A percentile compares a stretch with the other conserved stretches of the same genome.
These are phyloP conservation scores for Ceratocystis albifundus DNA, from an alignment of 2,329 filamentous ascomycete genomes.

Conservation along the genomic window DNA sequence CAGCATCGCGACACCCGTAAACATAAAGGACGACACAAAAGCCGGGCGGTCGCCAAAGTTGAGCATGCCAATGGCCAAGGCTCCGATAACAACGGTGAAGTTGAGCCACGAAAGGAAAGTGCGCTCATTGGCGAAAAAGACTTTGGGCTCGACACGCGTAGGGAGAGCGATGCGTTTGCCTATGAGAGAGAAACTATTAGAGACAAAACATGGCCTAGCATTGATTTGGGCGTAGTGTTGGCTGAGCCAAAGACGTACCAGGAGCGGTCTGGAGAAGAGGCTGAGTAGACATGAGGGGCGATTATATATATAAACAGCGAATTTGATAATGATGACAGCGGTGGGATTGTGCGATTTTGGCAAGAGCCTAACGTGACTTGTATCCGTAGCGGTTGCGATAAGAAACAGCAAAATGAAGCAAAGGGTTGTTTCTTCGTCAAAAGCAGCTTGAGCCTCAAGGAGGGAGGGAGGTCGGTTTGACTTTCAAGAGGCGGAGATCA, in stretches of 20 bases:
- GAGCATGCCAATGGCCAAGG: conserved; percentile 88
- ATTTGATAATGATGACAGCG: conserved; percentile 24
- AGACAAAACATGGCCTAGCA: not conserved
- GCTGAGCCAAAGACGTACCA: conserved; percentile 44
- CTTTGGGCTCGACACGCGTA: conserved; percentile 95
- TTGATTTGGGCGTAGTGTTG: not conserved
- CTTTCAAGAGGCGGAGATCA: not conserved
- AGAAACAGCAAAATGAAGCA: not conserved
- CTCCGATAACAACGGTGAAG: conserved; percentile 96
- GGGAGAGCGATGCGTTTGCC: conserved; percentile 98
- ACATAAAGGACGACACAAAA: conserved; percentile 85
- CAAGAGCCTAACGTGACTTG: not conserved
- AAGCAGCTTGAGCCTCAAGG: not conserved
- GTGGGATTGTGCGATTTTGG: not conserved
- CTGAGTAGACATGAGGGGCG: conserved; percentile 65
- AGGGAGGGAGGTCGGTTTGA: not conserved
- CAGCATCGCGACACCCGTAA: conserved; percentile 86
- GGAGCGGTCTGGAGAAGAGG: conserved; percentile 90
- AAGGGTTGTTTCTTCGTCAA: not conserved
- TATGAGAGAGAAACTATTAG: conserved; percentile 32
- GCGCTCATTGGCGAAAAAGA: conserved; percentile 99
- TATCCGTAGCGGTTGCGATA: not conserved
- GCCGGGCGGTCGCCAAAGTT: conserved; percentile 95
- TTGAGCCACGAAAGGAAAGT: conserved; percentile 99
- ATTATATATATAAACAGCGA: conserved; percentile 7